These are phyloP conservation scores for Hyparrhenia diplandra DNA, from an alignment of 176 grass and related monocot species.

Conservation along the genomic window DNA sequence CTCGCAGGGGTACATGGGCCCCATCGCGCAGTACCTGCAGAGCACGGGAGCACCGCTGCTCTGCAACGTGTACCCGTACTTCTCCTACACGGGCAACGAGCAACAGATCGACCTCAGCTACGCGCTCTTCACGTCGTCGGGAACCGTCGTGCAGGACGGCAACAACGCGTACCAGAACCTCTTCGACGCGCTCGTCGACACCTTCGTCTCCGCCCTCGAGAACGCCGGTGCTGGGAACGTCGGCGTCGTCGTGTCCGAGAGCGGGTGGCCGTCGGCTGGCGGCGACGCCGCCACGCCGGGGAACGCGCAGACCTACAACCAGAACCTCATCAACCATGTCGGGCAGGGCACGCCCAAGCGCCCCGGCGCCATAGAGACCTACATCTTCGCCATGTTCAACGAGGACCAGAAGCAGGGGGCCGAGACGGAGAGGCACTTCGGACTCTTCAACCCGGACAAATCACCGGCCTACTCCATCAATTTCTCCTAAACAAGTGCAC, in stretches of 20 bases:
- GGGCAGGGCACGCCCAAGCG: conserved; percentile 46
- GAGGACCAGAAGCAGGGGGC: neutral
- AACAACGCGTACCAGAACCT: conserved; percentile 52
- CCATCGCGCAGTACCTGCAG: conserved; percentile 44
- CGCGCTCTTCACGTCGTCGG: conserved; percentile 42
- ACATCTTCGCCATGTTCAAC: conserved; percentile 64
- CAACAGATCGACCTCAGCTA: conserved; percentile 30
- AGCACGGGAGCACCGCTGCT: conserved; percentile 48
- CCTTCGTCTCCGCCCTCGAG: conserved; percentile 47
- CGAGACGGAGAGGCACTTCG: conserved; percentile 44
- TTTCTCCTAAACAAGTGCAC: conserved; percentile 1
- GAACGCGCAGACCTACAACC: conserved; percentile 35
- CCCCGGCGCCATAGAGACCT: conserved; percentile 36
- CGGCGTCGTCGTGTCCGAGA: conserved; percentile 52
- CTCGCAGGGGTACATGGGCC: conserved; percentile 26
- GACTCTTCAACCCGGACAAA: conserved; percentile 48
- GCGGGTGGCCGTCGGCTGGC: conserved; percentile 57
- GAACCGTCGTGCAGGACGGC: conserved; percentile 42
- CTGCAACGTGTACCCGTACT: conserved; percentile 62
- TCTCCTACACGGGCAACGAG: conserved; percentile 20
- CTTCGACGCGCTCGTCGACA: conserved; percentile 55
- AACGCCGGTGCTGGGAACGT: conserved; percentile 28
- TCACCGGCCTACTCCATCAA: conserved; percentile 43
- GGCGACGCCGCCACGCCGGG: neutral
- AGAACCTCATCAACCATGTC: conserved; percentile 57